Conservation (phyloP, 345 rosid species). For the Linum lewisii region DNA sequence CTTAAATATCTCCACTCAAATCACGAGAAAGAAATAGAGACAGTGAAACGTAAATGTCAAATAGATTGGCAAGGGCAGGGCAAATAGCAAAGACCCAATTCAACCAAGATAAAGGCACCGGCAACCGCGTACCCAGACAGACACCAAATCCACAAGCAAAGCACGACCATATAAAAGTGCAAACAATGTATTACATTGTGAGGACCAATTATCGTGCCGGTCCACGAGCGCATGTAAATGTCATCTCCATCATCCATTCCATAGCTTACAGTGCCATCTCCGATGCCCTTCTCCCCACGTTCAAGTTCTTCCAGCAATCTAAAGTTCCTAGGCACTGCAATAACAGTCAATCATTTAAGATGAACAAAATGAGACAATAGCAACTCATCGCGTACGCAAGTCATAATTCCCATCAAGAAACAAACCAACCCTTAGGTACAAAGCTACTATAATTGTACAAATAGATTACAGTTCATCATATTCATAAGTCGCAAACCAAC, state of each 20-base stretch:
- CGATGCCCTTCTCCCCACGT: conserved; percentile 88
- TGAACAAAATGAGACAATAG: too few species aligned
- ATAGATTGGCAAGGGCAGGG: neutral
- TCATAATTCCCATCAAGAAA: too few species aligned
- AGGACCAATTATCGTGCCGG: conserved; percentile 86
- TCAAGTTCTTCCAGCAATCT: conserved; percentile 84
- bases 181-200: conserved; percentile 53
- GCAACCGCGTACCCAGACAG: neutral
- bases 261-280: conserved; percentile 88
- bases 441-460: too few species aligned
- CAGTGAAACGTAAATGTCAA: neutral
- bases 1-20: neutral
- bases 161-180: neutral
- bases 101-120: neutral
- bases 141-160: neutral
- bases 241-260: conserved; percentile 94
- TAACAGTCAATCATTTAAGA: neutral
- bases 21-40: neutral
- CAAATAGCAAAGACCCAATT: neutral
- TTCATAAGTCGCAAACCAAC: neutral
- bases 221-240: conserved; percentile 88
- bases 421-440: too few species aligned
- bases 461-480: too few species aligned
- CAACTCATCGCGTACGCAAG: too few species aligned
- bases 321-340: conserved; percentile 70